A percentile compares a stretch with the other conserved stretches of the same genome.
These are phyloP conservation scores for Penicillium janthinellum DNA, from an alignment of 2,329 filamentous ascomycete species.

Conservation along the genomic window DNA sequence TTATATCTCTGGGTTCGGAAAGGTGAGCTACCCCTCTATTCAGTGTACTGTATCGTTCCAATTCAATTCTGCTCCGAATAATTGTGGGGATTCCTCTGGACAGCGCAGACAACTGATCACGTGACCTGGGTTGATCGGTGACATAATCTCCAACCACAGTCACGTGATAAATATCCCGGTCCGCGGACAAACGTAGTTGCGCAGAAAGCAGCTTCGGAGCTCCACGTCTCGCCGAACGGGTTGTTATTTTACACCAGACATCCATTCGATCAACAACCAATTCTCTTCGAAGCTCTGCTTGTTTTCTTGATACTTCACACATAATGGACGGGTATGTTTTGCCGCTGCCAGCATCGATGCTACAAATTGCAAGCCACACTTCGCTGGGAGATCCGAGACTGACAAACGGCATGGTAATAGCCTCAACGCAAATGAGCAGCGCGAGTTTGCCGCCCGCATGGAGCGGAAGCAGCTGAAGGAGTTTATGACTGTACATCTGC, in stretches of 20 bases:
- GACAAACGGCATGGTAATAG: constrained; percentile 40
- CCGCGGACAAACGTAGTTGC: constrained; percentile 22
- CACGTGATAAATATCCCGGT: constrained; percentile 9
- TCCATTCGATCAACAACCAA: constrained; percentile 1
- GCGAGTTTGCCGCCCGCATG: constrained; percentile 90
- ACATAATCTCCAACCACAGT: too few relatives aligned
- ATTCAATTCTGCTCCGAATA: background rate
- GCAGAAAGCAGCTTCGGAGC: constrained; percentile 28
- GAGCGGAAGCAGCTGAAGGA: constrained; percentile 99
- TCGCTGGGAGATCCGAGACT: constrained; percentile 7
- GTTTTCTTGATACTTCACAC: constrained; percentile 9
- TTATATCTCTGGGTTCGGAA: background rate
- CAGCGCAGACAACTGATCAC: background rate
- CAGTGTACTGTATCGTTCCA: background rate
- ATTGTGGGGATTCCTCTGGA: background rate
- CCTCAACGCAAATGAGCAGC: constrained; percentile 78
- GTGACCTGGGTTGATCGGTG: background rate
- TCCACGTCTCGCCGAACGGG: constrained; percentile 12
- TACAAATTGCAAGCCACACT: background rate
- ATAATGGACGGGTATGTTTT: constrained; percentile 42
- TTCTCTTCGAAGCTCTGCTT: background rate
- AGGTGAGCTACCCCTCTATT: background rate
- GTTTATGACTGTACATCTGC: constrained; percentile 82
- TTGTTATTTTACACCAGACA: constrained; percentile 7
- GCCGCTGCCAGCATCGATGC: background rate